A percentile compares a stretch with the other conserved stretches of the same genome.
Conservation (phyloP, 2,329 filamentous ascomycete genomes). For the Microsporum ferrugineum region DNA sequence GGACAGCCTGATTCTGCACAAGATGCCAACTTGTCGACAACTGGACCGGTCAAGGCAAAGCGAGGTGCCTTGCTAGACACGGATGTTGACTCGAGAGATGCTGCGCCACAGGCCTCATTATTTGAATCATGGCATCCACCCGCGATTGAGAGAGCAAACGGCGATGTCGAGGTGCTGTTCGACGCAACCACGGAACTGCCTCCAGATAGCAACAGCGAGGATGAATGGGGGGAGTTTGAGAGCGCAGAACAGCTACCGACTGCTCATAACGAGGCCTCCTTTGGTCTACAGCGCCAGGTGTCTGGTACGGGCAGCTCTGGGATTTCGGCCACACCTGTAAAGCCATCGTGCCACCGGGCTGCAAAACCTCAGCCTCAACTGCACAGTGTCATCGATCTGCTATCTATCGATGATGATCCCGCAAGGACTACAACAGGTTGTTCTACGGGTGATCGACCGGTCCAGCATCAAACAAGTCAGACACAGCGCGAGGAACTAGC, state of each 20-base stretch:
- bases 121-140: background rate
- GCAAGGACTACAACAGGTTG: background rate
- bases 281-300: background rate
- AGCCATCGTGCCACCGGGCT: slow-evolving; percentile 15
- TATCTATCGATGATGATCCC: slow-evolving; percentile 12
- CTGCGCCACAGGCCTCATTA: background rate
- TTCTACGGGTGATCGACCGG: background rate
- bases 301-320: background rate
- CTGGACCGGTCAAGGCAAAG: background rate
- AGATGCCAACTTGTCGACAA: background rate
- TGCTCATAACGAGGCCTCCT: background rate
- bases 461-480: background rate
- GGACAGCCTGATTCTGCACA: slow-evolving; percentile 15
- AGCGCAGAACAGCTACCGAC: slow-evolving; percentile 20
- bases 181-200: slow-evolving; percentile 40
- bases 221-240: slow-evolving; percentile 39
- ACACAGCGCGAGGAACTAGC: slow-evolving; percentile 4
- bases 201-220: slow-evolving; percentile 24
- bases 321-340: background rate
- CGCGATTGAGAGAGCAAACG: background rate
- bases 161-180: slow-evolving; percentile 48
- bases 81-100: background rate
- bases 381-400: slow-evolving; percentile 4
- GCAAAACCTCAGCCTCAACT: background rate
- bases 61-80: background rate